A percentile compares a stretch with the other conserved stretches of the same genome.
Conservation (phyloP, 441 rosid species). For the Flueggea neowawraea region DNA sequence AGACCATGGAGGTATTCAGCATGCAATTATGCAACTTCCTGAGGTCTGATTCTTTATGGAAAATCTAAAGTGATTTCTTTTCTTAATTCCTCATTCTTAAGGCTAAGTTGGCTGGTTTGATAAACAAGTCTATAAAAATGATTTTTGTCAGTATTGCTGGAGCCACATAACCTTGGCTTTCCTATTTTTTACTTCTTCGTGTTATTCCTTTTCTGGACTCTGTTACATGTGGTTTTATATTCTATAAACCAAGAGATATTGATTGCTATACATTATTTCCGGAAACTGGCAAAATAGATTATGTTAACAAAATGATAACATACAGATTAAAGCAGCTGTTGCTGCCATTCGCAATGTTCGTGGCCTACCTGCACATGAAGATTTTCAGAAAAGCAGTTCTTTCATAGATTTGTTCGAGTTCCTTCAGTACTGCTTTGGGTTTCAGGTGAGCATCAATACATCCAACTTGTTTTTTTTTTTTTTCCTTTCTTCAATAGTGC, state of each 20-base stretch:
- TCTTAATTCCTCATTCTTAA: slow-evolving; percentile 7
- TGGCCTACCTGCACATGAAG: slow-evolving; percentile 59
- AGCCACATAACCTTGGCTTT: background rate
- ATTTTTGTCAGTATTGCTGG: background rate
- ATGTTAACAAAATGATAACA: slow-evolving; percentile 1
- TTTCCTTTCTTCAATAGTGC: background rate
- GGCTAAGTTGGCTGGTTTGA: background rate
- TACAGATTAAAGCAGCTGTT: slow-evolving; percentile 86
- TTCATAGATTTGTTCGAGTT: slow-evolving; percentile 76
- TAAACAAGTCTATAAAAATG: background rate
- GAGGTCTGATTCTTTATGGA: slow-evolving; percentile 61
- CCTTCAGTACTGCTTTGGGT: slow-evolving; percentile 82
- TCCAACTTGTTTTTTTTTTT: slow-evolving; percentile 7
- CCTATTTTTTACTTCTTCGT: no score
- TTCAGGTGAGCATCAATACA: slow-evolving; percentile 56
- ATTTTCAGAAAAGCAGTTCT: slow-evolving; percentile 46
- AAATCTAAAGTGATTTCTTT: slow-evolving; percentile 10
- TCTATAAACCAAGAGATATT: background rate
- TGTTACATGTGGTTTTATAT: background rate
- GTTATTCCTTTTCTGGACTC: background rate
- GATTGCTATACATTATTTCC: background rate
- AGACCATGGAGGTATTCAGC: slow-evolving; percentile 80
- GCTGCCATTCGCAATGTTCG: slow-evolving; percentile 64
- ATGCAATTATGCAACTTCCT: slow-evolving; percentile 77
- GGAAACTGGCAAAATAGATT: background rate